Percentiles rank a stretch among this genome's conserved stretches.
These are phyloP conservation scores for Trichosporon ovoides DNA, from an alignment of 1,284 basidiomycete genomes.

Conservation along the genomic window DNA sequence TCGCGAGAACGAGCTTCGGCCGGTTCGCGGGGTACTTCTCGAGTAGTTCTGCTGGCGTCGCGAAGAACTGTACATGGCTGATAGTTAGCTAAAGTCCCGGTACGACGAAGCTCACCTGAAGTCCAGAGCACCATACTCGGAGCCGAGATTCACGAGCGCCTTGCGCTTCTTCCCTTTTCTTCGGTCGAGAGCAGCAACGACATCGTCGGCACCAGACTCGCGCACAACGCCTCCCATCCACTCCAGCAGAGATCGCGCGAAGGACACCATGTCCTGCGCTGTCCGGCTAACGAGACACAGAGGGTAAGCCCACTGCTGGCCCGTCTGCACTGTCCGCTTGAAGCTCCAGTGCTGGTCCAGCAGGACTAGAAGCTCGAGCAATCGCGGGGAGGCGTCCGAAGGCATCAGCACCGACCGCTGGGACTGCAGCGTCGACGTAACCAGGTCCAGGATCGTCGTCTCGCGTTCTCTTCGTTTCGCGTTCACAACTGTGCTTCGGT, in stretches of 20 bases:
- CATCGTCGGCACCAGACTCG: constrained; percentile 75
- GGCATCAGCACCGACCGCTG: constrained; percentile 85
- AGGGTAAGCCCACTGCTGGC: constrained; percentile 53
- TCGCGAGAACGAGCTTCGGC: constrained; percentile 88
- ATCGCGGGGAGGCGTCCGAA: constrained; percentile 85
- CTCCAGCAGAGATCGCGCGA: constrained; percentile 95
- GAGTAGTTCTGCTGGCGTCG: constrained; percentile 70
- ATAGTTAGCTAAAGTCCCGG: not conserved
- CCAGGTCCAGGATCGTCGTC: constrained; percentile 77
- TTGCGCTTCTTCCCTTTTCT: constrained; percentile 56
- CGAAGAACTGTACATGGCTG: constrained; percentile 85
- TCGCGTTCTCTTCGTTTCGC: constrained; percentile 88
- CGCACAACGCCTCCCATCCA: constrained; percentile 94
- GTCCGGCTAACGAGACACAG: constrained; percentile 88
- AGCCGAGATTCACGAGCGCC: constrained; percentile 23
- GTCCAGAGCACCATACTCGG: constrained; percentile 44
- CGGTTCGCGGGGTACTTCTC: constrained; percentile 76
- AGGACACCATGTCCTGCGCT: constrained; percentile 87
- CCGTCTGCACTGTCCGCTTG: constrained; percentile 55
- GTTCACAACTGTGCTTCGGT: constrained; percentile 72
- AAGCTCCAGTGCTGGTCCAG: constrained; percentile 98
- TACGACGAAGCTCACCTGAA: constrained; percentile 37
- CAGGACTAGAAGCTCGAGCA: constrained; percentile 88
- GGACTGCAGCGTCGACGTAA: constrained; percentile 69
- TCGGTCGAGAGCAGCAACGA: constrained; percentile 52